phyloP scores from a whole-genome alignment of 2,329 filamentous ascomycete species.

The Sporothrix inflata region DNA sequence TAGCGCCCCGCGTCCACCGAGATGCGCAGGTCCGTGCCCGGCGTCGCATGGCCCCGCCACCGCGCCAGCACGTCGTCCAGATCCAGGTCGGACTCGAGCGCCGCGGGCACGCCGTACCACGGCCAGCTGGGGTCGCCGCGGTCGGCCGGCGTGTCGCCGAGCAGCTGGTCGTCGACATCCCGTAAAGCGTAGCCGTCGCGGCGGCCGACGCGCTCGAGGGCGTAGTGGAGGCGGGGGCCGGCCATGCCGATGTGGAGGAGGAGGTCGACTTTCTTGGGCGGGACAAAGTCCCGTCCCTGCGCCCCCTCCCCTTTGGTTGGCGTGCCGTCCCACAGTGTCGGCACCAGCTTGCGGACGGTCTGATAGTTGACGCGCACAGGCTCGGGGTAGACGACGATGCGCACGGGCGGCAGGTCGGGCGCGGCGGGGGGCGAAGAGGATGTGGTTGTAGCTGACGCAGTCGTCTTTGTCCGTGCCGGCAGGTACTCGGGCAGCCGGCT shows the following conservation, averaged over 20 bases:
- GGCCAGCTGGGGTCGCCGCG: slow-evolving; percentile 52
- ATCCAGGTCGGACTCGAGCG: slow-evolving; percentile 61
- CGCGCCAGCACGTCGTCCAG: slow-evolving; percentile 58
- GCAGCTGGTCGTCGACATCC: slow-evolving; percentile 69
- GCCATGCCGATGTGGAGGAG: slow-evolving; percentile 83
- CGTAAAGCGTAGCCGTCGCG: slow-evolving; percentile 70
- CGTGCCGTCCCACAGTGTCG: slow-evolving; percentile 58
- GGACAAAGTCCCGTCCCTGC: slow-evolving; percentile 31
- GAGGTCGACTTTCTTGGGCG: slow-evolving; percentile 58
- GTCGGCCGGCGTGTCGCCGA: slow-evolving; percentile 52
- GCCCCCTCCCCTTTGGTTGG: neutral
- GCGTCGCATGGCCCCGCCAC: slow-evolving; percentile 53
- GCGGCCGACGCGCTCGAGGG: slow-evolving; percentile 70
- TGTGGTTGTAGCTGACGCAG: neutral
- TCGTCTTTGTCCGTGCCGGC: slow-evolving; percentile 40
- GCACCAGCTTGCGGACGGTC: slow-evolving; percentile 65
- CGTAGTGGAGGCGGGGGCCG: slow-evolving; percentile 64
- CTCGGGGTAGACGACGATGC: slow-evolving; percentile 65
- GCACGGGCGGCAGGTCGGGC: slow-evolving; percentile 52
- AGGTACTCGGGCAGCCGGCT: slow-evolving; percentile 67
- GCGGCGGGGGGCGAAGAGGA: neutral
- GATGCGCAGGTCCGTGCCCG: slow-evolving; percentile 55
- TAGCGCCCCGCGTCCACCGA: slow-evolving; percentile 74
- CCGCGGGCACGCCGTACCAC: slow-evolving; percentile 58
- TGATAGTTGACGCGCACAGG: slow-evolving; percentile 74